Percentiles rank a stretch among this genome's conserved stretches.
phyloP scores from a whole-genome alignment of 257 asterid species.

The Solanum gandarillasii region DNA sequence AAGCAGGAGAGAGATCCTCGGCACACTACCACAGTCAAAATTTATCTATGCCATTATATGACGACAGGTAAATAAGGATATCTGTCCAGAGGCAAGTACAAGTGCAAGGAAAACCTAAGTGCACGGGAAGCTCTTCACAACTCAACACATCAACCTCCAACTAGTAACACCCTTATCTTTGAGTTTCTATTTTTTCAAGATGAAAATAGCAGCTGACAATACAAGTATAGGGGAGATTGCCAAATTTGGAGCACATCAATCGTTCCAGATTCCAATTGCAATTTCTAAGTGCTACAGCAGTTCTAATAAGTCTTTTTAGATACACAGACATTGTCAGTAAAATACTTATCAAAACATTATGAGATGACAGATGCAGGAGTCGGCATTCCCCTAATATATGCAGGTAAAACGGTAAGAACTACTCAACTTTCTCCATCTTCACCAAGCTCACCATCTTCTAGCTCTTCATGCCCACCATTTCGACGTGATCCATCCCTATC shows the following conservation, averaged over 20 bases:
- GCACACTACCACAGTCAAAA: not conserved
- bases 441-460: slow-evolving; percentile 97
- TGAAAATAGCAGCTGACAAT: not conserved
- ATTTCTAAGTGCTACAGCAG: not conserved
- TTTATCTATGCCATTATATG: not conserved
- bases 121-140: not conserved
- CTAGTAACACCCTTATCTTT: not conserved
- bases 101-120: not conserved
- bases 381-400: not conserved
- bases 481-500: slow-evolving; percentile 65
- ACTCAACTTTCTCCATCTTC: slow-evolving; percentile 95
- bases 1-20: not conserved
- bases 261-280: not conserved
- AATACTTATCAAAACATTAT: not conserved
- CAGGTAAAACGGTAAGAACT: slow-evolving; percentile 3
- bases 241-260: not conserved
- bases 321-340: not conserved
- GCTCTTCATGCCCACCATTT: slow-evolving; percentile 69
- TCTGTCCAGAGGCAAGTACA: not conserved
- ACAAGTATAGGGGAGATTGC: not conserved
- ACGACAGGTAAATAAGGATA: not conserved
- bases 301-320: not conserved
- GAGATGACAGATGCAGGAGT: not conserved
- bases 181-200: not conserved
- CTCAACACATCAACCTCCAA: not conserved